Evolutionary conservation across 257 asterid species (phyloP).

Genomic region (Salvia hispanica): DNA sequence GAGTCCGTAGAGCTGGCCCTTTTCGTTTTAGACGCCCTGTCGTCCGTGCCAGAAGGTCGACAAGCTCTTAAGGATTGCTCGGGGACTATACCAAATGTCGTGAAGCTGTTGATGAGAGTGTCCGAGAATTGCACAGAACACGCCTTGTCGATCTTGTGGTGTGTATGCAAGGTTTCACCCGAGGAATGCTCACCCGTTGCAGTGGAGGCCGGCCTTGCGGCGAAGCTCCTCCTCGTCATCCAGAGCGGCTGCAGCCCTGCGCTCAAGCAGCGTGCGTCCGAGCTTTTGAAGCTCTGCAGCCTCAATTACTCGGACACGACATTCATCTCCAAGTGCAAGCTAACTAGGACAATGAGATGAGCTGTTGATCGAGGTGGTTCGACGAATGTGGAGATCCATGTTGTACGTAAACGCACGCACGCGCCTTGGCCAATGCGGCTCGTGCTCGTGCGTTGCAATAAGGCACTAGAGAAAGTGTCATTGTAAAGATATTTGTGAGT

Average conservation of each 20-base stretch:
- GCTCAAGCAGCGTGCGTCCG: slow-evolving; percentile 66
- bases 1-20: slow-evolving; percentile 63
- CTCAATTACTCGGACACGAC: slow-evolving; percentile 59
- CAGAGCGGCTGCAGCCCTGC: slow-evolving; percentile 64
- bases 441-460: slow-evolving; percentile 12
- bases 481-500: slow-evolving; percentile 31
- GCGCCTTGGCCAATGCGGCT: slow-evolving; percentile 4
- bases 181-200: slow-evolving; percentile 66
- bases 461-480: slow-evolving; percentile 36
- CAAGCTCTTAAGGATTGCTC: slow-evolving; percentile 61
- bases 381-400: slow-evolving; percentile 34
- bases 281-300: slow-evolving; percentile 75
- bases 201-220: slow-evolving; percentile 71
- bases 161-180: slow-evolving; percentile 58
- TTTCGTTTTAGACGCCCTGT: slow-evolving; percentile 44
- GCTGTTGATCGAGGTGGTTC: neutral
- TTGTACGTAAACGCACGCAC: slow-evolving; percentile 26
- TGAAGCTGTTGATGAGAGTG: slow-evolving; percentile 57
- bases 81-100: slow-evolving; percentile 52
- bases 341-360: slow-evolving; percentile 71
- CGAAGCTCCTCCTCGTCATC: slow-evolving; percentile 74
- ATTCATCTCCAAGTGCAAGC: slow-evolving; percentile 73
- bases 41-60: slow-evolving; percentile 59
- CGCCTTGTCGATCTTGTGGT: slow-evolving; percentile 59
- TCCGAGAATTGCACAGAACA: slow-evolving; percentile 63